Base-by-base conservation (phyloP, 352 stramenopile genomes). In the Phytophthora colocasiae region DNA sequence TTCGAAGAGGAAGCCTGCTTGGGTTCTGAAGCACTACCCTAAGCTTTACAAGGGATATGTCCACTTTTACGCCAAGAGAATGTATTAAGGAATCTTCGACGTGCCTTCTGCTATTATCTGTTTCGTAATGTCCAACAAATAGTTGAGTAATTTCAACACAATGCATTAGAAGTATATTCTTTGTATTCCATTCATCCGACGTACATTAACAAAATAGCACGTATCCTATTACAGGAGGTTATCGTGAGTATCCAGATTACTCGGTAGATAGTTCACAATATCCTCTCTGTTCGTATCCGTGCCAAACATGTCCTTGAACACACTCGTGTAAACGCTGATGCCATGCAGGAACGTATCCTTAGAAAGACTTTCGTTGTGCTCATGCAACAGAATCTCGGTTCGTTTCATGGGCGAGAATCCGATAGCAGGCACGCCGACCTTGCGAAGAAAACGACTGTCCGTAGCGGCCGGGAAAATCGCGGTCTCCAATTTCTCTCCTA, bases 311-410 rank as follows among this genome's bases (percentile, higher is more conserved):
- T 77, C 71, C 8, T 71, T 65, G 49, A 92, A 92, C 26, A 90
- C 64, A 26, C 59, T 53, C 43, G 74, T 73, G 66, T 87, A 99
- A 31, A 99, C 87, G 46, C 80, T 78, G 59, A 99, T 96, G 26
- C 97, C 97, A 46, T 98, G 80, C 31, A 98, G 56, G 66, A 98
- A 99, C 12, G 87, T 92, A 48, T 83, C 78, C 76, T 98, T 91
- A 48, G 96, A 79, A 22, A 99, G 71, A 47, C 94, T 97, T 75
- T 99, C 97, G 73, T 99, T 98, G 87, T 98, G 94, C 75, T 99
- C 96, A 73, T 99, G 97, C 22, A 99, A 80, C 52, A 99, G 69
- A 39, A 99, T 96, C 53, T 96, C 86, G 1, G 91, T 98, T 65
- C 97, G 94, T 51, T 90, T 84, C 93, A 99, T 99, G 3, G 97